Conservation (phyloP, 768 basidiomycete genomes). For the Grammothele lineata region DNA sequence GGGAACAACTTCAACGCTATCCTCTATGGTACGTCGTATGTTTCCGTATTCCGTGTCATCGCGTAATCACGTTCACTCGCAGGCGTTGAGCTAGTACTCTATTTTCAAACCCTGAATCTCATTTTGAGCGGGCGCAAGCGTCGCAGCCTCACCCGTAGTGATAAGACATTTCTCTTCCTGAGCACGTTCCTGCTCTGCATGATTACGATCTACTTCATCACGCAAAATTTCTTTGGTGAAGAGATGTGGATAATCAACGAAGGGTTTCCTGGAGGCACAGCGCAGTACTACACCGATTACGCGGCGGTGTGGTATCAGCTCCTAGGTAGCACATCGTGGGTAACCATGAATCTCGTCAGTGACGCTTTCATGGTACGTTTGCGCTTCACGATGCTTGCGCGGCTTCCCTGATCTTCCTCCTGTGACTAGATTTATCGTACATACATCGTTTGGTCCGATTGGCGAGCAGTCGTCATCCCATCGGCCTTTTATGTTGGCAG, state of each 20-base stretch:
- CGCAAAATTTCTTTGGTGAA: slow-evolving; percentile 27
- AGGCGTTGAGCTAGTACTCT: slow-evolving; percentile 25
- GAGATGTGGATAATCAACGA: slow-evolving; percentile 33
- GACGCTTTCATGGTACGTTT: slow-evolving; percentile 35
- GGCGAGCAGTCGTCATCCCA: slow-evolving; percentile 1
- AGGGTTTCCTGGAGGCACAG: slow-evolving; percentile 31
- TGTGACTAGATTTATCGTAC: slow-evolving; percentile 4
- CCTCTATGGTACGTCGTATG: slow-evolving; percentile 12
- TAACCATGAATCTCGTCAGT: slow-evolving; percentile 30
- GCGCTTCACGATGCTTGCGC: background rate
- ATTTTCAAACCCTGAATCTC: slow-evolving; percentile 20
- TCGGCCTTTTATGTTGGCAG: slow-evolving; percentile 1
- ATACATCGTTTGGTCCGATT: slow-evolving; percentile 1
- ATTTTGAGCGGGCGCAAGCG: background rate
- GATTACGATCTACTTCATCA: slow-evolving; percentile 28
- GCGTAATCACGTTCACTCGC: background rate
- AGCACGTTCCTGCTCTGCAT: slow-evolving; percentile 21
- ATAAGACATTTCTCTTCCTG: slow-evolving; percentile 17
- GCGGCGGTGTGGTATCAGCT: slow-evolving; percentile 28
- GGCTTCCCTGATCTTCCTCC: no score
- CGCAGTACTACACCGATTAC: slow-evolving; percentile 28
- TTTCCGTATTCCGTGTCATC: background rate
- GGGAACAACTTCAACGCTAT: slow-evolving; percentile 15
- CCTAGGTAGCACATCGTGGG: slow-evolving; percentile 17
- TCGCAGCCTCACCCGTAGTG: background rate